These are phyloP conservation scores for Trichosporon ovoides DNA, from an alignment of 1,284 basidiomycete genomes.

Conservation along the genomic window DNA sequence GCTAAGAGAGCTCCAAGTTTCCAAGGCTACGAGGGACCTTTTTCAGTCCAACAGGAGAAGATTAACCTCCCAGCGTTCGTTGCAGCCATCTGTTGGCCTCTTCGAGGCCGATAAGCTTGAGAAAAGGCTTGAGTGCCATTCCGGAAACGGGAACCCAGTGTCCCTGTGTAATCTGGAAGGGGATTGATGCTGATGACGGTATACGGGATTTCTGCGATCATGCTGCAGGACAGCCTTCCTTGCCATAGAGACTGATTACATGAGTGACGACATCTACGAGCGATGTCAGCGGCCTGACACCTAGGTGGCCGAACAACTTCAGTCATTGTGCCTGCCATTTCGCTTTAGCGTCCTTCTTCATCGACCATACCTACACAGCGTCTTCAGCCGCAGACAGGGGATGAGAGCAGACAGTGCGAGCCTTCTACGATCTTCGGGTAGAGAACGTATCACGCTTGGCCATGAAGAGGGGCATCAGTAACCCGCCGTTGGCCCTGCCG, in stretches of 20 bases:
- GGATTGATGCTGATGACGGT: neutral
- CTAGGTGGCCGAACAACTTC: neutral
- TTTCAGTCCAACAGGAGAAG: neutral
- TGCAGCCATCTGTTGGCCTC: neutral
- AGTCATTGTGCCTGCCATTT: neutral
- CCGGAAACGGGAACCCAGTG: neutral
- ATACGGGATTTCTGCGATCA: neutral
- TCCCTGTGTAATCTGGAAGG: neutral
- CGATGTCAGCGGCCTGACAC: neutral
- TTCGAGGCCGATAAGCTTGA: neutral
- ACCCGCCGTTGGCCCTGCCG: too few species aligned
- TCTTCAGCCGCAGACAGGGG: too few species aligned
- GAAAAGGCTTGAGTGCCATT: neutral
- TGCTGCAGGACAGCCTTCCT: neutral
- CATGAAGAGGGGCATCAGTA: too few species aligned
- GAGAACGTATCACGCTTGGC: too few species aligned
- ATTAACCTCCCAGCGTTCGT: neutral
- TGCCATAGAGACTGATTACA: neutral
- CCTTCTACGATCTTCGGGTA: too few species aligned
- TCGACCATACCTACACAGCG: neutral
- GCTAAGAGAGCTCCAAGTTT: neutral
- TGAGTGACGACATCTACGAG: neutral
- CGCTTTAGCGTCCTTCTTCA: neutral
- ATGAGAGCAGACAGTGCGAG: too few species aligned
- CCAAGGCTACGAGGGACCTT: slow-evolving; percentile 3